phyloP scores from a whole-genome alignment of 1,139 yeast species.

The Zygosaccharomyces pseudobailii region DNA sequence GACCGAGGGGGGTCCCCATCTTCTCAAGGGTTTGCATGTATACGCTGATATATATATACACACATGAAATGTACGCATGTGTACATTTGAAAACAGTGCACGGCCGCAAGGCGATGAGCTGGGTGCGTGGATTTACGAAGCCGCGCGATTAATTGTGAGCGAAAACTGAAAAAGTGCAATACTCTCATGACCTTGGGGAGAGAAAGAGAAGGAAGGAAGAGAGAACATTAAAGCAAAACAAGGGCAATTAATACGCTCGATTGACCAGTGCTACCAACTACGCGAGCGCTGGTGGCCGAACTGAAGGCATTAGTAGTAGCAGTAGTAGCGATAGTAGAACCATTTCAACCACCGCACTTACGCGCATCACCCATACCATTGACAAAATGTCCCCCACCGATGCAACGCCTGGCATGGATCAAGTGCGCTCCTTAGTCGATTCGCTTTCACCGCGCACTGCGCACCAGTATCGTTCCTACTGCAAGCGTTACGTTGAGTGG shows the following conservation, averaged over 20 bases:
- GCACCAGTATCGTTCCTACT: slow-evolving; percentile 28
- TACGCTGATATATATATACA: not conserved
- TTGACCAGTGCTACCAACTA: no score
- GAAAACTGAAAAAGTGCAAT: not conserved
- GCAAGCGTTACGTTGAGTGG: slow-evolving; percentile 28
- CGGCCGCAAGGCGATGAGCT: slow-evolving; percentile 1
- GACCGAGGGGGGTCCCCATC: not conserved
- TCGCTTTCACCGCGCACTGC: slow-evolving; percentile 25
- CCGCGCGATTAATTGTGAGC: slow-evolving; percentile 1
- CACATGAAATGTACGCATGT: not conserved
- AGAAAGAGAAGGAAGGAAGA: not conserved
- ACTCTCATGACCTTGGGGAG: not conserved
- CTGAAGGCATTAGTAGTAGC: not conserved
- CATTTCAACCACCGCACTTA: no score
- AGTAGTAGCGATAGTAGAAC: not conserved
- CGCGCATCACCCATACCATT: no score
- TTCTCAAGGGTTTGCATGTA: not conserved
- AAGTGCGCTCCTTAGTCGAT: slow-evolving; percentile 15
- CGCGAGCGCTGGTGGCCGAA: not conserved
- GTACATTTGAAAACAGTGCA: not conserved
- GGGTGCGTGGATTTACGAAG: slow-evolving; percentile 2
- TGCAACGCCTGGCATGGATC: slow-evolving; percentile 1
- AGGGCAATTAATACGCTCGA: no score
- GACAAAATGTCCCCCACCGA: no score
- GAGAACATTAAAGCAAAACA: not conserved